Evolutionary conservation across 208 protist genomes (phyloP).

Genomic region (Acanthamoeba culbertsoni): DNA sequence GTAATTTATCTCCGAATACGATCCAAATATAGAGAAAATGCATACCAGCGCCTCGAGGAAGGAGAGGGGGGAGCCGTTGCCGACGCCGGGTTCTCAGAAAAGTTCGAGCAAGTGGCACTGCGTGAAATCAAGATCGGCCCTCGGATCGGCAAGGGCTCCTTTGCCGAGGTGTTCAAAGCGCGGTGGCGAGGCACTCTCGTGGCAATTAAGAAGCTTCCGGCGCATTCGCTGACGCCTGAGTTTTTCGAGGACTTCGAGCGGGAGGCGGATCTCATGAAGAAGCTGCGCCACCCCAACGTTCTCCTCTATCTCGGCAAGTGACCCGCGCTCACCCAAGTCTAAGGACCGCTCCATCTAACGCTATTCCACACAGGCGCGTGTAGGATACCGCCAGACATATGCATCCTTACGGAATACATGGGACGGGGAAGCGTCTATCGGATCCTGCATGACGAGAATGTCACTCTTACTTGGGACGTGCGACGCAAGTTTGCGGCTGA

Average conservation of each 20-base stretch:
- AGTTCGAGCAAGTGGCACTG: background rate
- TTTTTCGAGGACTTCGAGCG: slow-evolving; percentile 53
- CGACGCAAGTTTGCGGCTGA: background rate
- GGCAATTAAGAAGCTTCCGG: slow-evolving; percentile 17
- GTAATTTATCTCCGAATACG: background rate
- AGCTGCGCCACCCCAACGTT: slow-evolving; percentile 23
- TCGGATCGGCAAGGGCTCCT: slow-evolving; percentile 37
- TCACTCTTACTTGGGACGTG: background rate
- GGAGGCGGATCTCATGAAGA: slow-evolving; percentile 30
- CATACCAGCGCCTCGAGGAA: background rate
- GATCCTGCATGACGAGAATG: background rate
- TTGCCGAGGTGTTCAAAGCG: slow-evolving; percentile 29
- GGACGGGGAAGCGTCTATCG: background rate
- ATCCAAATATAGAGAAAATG: background rate
- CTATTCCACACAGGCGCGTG: background rate
- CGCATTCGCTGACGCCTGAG: background rate
- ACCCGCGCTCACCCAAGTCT: background rate
- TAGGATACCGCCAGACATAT: background rate
- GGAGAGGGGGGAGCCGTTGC: background rate
- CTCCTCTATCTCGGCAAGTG: background rate
- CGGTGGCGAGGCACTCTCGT: slow-evolving; percentile 31
- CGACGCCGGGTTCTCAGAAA: background rate
- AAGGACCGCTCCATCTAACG: background rate
- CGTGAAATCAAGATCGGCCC: slow-evolving; percentile 34
- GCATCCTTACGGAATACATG: slow-evolving; percentile 28